Conservation (phyloP, 2,329 filamentous ascomycete genomes). For the Aspergillus brasiliensis region DNA sequence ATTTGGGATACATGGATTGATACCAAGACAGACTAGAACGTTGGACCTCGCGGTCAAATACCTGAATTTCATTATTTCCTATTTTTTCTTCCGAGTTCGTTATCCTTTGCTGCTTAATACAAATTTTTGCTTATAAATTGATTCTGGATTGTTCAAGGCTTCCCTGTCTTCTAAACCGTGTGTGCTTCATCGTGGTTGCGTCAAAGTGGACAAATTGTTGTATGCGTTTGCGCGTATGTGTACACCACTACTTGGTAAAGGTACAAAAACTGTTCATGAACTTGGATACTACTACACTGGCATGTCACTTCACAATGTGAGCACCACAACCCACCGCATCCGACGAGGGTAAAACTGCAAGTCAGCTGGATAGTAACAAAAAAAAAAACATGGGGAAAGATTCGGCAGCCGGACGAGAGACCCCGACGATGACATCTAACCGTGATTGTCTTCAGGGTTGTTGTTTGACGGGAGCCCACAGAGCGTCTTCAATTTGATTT, state of each 20-base stretch:
- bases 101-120: conserved; percentile 3
- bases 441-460: conserved; percentile 18
- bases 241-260: conserved; percentile 15
- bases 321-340: neutral
- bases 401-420: conserved; percentile 7
- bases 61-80: conserved; percentile 20
- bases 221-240: conserved; percentile 15
- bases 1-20: conserved; percentile 41
- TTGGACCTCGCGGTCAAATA: conserved; percentile 41
- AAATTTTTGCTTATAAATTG: neutral
- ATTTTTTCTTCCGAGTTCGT: conserved; percentile 24
- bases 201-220: conserved; percentile 24
- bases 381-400: too few relatives aligned
- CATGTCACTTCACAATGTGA: neutral
- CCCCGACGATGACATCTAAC: conserved; percentile 13
- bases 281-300: conserved; percentile 20
- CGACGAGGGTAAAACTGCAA: conserved; percentile 8
- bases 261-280: neutral
- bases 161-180: conserved; percentile 14
- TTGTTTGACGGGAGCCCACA: conserved; percentile 18
- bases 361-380: neutral
- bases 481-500: conserved; percentile 19
- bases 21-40: conserved; percentile 43
- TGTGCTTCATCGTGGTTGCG: conserved; percentile 17
- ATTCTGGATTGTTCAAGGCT: conserved; percentile 5